A percentile compares a stretch with the other conserved stretches of the same genome.
Evolutionary conservation across 768 basidiomycete species (phyloP).

Genomic region (Amanita molliuscula): DNA sequence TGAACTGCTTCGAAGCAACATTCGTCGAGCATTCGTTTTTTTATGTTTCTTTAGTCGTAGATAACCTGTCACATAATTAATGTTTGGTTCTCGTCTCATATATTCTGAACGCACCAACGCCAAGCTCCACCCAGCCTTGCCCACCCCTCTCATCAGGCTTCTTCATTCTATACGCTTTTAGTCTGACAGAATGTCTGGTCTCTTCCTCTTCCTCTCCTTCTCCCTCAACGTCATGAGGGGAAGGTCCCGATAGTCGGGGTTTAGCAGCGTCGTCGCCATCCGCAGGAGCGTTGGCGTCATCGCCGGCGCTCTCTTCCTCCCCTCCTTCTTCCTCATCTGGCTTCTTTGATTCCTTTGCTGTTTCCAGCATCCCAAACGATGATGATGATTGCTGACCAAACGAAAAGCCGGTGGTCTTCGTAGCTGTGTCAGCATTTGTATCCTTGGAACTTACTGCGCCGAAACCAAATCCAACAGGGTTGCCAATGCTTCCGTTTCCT

Average conservation of each 20-base stretch:
- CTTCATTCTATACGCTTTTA: constrained; percentile 53
- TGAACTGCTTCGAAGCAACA: constrained; percentile 61
- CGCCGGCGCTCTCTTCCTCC: constrained; percentile 14
- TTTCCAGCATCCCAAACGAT: neutral
- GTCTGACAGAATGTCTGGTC: constrained; percentile 44
- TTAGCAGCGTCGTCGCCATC: constrained; percentile 34
- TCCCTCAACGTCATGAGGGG: constrained; percentile 58
- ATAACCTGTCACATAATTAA: constrained; percentile 33
- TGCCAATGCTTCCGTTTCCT: constrained; percentile 41
- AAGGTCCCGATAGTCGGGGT: constrained; percentile 8
- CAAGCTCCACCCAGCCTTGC: constrained; percentile 54
- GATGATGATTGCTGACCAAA: constrained; percentile 7
- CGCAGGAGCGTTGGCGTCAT: constrained; percentile 16
- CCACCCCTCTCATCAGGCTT: constrained; percentile 33
- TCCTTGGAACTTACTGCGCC: constrained; percentile 16
- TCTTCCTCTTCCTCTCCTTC: constrained; percentile 78
- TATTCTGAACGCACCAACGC: constrained; percentile 41
- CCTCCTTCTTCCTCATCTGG: constrained; percentile 12
- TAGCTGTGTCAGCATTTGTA: constrained; percentile 20
- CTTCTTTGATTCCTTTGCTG: constrained; percentile 2
- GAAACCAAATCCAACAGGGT: constrained; percentile 56
- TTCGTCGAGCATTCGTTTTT: constrained; percentile 41
- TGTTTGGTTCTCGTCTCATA: neutral
- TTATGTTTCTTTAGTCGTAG: constrained; percentile 70
- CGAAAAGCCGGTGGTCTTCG: constrained; percentile 6